Evolutionary conservation across 352 stramenopile genomes (phyloP), one percentile per base, ranked within the genome.

Genomic region (Phytophthora niederhauseri): DNA sequence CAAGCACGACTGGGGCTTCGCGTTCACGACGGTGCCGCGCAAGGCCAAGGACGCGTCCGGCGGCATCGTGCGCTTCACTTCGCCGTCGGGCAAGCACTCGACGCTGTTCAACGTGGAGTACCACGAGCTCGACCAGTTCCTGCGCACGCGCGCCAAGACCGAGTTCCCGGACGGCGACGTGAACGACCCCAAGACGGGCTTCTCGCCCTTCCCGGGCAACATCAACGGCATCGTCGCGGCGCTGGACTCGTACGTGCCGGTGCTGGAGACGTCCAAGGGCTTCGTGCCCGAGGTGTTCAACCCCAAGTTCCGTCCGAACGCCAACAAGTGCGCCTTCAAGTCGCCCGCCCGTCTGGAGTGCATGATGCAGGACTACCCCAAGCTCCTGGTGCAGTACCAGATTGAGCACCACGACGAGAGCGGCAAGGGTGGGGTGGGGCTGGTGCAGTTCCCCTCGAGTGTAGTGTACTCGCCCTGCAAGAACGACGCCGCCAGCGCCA

Each of bases 1-100:
- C 22, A 89, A 82, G 48, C 78, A 97, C 61, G 78, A 86, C 36
- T 95, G 97, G 64, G 82, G 93, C 22, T 98, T 98, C 81, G 98
- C 97, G 57, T 98, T 94, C 52, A 96, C 98, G 41, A 92, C 90
- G 24, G 91, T 98, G 53, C 94, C 94, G 17, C 82, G 97, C 49
- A 98, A 98, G 72, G 95, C 94, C 17, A 97, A 98, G 61, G 93
- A 99, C 76, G 95, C 96, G 12, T 86, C 75, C 2, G 84, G 85
- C 0, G 82, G 70, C 0, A 78, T 92, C 60, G 84, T 89, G n/a
- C 68, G 82, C 61, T 90, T 91, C 64, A 73, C 68, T 5, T 75
- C 68, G 7, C 55, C 63, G 3, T 61, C 75, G 12, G 53, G 70
- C 7, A 43, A 75, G n/a, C 61, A 69, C 19, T 64, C 69, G 19